These are phyloP conservation scores for Trichosporon coremiiforme DNA, from an alignment of 1,284 basidiomycete species.

Conservation along the genomic window DNA sequence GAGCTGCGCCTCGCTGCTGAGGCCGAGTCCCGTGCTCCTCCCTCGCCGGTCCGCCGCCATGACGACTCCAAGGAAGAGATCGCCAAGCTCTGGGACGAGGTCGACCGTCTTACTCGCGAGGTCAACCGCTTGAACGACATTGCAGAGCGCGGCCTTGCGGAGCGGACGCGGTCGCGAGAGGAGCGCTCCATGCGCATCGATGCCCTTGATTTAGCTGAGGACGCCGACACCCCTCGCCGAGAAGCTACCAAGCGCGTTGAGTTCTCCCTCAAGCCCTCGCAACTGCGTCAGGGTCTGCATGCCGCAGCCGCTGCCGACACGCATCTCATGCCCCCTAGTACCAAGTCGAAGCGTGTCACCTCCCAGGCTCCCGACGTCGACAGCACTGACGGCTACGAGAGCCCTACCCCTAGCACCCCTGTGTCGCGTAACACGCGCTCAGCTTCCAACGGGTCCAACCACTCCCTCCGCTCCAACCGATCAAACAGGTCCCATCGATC, in stretches of 20 bases:
- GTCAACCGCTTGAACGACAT: constrained; percentile 77
- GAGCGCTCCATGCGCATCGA: constrained; percentile 31
- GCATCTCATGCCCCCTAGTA: constrained; percentile 36
- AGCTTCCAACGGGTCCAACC: constrained; percentile 7
- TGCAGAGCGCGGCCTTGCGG: constrained; percentile 77
- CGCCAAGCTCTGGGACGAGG: constrained; percentile 59
- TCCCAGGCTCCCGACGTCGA: constrained; percentile 18
- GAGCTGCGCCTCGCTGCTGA: constrained; percentile 61
- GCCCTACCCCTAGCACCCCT: constrained; percentile 10
- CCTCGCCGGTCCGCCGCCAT: constrained; percentile 24
- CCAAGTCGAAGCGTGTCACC: constrained; percentile 21
- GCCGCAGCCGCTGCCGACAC: constrained; percentile 35
- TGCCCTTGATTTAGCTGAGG: constrained; percentile 35
- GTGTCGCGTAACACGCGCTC: constrained; percentile 12
- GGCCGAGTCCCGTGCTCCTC: constrained; percentile 31
- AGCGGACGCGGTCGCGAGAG: constrained; percentile 59
- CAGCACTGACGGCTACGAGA: constrained; percentile 14
- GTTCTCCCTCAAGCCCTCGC: constrained; percentile 33
- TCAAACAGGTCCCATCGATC: constrained; percentile 23
- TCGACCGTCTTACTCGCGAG: constrained; percentile 68
- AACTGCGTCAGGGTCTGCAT: constrained; percentile 48
- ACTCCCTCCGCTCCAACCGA: constrained; percentile 7
- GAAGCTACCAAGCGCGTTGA: constrained; percentile 32
- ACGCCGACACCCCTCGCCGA: constrained; percentile 38
- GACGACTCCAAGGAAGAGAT: constrained; percentile 59